Percentiles rank a stretch among this genome's conserved stretches.
Conservation (phyloP, 2,329 filamentous ascomycete genomes). For the Penicillium paneum region DNA sequence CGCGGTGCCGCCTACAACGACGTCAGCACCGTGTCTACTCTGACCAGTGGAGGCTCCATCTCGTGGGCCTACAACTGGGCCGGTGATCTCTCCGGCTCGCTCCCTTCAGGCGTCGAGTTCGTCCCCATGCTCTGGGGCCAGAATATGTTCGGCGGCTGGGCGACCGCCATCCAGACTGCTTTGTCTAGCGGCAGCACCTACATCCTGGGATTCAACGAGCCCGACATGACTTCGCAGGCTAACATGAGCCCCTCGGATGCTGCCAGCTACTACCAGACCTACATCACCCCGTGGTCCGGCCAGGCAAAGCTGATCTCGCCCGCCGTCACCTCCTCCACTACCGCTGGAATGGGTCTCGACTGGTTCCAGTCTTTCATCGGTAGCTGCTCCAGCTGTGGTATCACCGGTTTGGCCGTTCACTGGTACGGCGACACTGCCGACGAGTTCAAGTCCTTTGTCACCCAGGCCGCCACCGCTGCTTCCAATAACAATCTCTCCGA, state of each 20-base stretch:
- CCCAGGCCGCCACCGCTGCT: constrained; percentile 35
- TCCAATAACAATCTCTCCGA: constrained; percentile 33
- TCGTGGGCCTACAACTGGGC: constrained; percentile 50
- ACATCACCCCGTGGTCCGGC: constrained; percentile 39
- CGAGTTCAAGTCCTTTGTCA: constrained; percentile 41
- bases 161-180: constrained; percentile 31
- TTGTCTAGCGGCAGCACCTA: constrained; percentile 37
- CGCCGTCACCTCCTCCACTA: constrained; percentile 38
- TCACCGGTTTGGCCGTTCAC: constrained; percentile 45
- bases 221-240: constrained; percentile 41
- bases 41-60: constrained; percentile 29
- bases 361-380: constrained; percentile 44
- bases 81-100: constrained; percentile 25
- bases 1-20: constrained; percentile 43
- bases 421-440: constrained; percentile 41
- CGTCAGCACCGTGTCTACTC: constrained; percentile 29
- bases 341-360: constrained; percentile 33
- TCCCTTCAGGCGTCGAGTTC: constrained; percentile 39
- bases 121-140: constrained; percentile 48
- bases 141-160: constrained; percentile 38
- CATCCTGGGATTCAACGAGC: constrained; percentile 49
- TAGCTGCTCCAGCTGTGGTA: constrained; percentile 38
- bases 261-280: constrained; percentile 35
- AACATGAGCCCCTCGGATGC: constrained; percentile 39
- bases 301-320: constrained; percentile 44